A percentile compares a stretch with the other conserved stretches of the same genome.
Conservation (phyloP, 1,139 yeast species). For the Waltiozyma sp. region DNA sequence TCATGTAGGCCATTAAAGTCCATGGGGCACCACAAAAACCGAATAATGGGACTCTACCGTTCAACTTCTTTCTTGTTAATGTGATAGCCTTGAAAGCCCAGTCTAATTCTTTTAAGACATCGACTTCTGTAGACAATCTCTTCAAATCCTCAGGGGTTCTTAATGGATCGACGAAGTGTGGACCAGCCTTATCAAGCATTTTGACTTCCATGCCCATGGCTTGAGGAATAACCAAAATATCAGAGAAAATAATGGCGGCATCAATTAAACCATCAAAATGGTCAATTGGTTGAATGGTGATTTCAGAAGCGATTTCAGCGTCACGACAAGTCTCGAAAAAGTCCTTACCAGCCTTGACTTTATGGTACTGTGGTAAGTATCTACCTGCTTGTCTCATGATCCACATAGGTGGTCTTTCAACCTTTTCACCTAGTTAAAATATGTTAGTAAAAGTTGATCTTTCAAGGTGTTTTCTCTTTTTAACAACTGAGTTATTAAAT, state of each 20-base stretch:
- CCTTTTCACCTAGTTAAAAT: constrained; percentile 42
- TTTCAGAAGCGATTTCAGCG: constrained; percentile 85
- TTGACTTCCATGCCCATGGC: constrained; percentile 95
- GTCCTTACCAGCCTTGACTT: constrained; percentile 77
- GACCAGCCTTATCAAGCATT: constrained; percentile 93
- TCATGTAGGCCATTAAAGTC: constrained; percentile 94
- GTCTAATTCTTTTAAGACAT: constrained; percentile 64
- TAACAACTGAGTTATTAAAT: too few relatives aligned
- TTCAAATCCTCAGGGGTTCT: constrained; percentile 60
- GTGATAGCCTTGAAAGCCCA: constrained; percentile 95
- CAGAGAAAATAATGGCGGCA: constrained; percentile 95
- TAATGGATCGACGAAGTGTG: constrained; percentile 82
- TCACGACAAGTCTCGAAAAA: constrained; percentile 90
- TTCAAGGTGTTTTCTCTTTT: too few relatives aligned
- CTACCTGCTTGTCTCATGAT: constrained; percentile 60
- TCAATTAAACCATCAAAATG: constrained; percentile 84
- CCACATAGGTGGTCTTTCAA: constrained; percentile 98
- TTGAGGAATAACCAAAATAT: constrained; percentile 91
- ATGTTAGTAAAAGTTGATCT: not conserved
- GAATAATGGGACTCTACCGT: constrained; percentile 85
- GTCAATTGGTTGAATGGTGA: constrained; percentile 91
- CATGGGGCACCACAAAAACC: constrained; percentile 98
- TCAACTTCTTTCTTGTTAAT: constrained; percentile 67
- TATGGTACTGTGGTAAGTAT: constrained; percentile 83
- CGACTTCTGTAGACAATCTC: constrained; percentile 48